Conservation (phyloP, 176 grass and related monocot species). For the Avena insularis region DNA sequence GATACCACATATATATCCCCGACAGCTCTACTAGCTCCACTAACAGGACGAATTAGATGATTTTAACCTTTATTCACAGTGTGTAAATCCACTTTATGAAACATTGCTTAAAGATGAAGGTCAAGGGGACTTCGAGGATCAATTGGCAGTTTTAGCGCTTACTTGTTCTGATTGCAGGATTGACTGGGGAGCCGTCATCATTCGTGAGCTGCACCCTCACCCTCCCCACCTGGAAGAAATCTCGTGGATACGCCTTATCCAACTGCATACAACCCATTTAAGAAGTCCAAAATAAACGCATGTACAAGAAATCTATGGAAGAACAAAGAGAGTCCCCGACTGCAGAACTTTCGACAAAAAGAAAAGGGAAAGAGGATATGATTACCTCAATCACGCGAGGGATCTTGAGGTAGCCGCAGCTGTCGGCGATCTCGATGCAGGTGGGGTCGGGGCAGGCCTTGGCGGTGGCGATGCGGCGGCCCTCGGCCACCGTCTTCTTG, state of each 20-base stretch:
- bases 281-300: neutral
- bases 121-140: neutral
- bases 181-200: conserved; percentile 74
- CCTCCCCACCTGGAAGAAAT: conserved; percentile 95
- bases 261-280: conserved; percentile 47
- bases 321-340: neutral
- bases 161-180: conserved; percentile 87
- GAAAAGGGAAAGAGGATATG: neutral
- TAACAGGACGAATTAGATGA: neutral
- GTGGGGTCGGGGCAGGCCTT: conserved; percentile 92
- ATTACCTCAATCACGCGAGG: conserved; percentile 70
- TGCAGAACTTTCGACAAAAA: neutral
- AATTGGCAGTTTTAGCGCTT: conserved; percentile 23
- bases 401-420: conserved; percentile 86
- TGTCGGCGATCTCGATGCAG: conserved; percentile 87
- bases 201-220: conserved; percentile 88
- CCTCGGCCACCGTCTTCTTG: conserved; percentile 89
- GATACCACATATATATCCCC: neutral
- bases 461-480: conserved; percentile 66
- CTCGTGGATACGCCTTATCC: conserved; percentile 91
- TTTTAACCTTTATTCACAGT: neutral
- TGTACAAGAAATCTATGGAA: neutral
- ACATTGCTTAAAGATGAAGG: neutral
- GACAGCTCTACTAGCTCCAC: neutral
- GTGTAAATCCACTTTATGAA: neutral